Percentiles rank a stretch among this genome's conserved stretches.
Conservation (phyloP, 2,329 filamentous ascomycete genomes). For the Blumeria hordei region DNA sequence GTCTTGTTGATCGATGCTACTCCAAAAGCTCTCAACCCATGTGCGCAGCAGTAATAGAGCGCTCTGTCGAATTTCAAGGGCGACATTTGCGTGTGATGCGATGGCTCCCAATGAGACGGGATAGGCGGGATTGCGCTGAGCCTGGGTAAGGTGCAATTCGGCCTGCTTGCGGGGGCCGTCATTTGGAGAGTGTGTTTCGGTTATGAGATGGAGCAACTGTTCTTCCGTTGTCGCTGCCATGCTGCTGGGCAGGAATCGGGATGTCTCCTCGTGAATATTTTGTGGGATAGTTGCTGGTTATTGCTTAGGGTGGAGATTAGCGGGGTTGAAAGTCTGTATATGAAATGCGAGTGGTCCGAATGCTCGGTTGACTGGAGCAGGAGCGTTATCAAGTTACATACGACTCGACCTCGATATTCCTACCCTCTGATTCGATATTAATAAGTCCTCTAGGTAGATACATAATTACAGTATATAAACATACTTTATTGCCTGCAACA, state of each 20-base stretch:
- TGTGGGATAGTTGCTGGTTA: too few species aligned
- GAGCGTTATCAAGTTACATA: too few species aligned
- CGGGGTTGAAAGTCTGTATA: too few species aligned
- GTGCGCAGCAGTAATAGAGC: constrained; percentile 58
- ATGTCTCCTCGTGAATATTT: too few species aligned
- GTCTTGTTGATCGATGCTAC: constrained; percentile 41
- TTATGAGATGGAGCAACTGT: constrained; percentile 68
- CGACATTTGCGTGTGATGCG: constrained; percentile 49
- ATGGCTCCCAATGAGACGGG: constrained; percentile 61
- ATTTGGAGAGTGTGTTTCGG: constrained; percentile 58
- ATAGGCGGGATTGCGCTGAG: constrained; percentile 34
- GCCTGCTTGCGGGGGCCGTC: constrained; percentile 63
- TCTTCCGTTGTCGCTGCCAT: constrained; percentile 48
- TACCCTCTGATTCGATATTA: too few species aligned
- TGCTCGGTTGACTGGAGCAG: too few species aligned
- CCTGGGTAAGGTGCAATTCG: constrained; percentile 31
- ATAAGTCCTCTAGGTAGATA: too few species aligned
- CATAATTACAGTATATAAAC: too few species aligned
- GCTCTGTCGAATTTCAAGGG: constrained; percentile 55
- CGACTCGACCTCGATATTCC: too few species aligned
- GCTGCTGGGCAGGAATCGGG: not conserved
- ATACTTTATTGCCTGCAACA: too few species aligned
- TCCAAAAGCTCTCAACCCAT: constrained; percentile 74
- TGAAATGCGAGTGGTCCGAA: too few species aligned
- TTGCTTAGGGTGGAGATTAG: too few species aligned